Evolutionary conservation across 805 yeast genomes (phyloP), one percentile per base, ranked within the genome.

Genomic region (Saccharomyces paradoxus): DNA sequence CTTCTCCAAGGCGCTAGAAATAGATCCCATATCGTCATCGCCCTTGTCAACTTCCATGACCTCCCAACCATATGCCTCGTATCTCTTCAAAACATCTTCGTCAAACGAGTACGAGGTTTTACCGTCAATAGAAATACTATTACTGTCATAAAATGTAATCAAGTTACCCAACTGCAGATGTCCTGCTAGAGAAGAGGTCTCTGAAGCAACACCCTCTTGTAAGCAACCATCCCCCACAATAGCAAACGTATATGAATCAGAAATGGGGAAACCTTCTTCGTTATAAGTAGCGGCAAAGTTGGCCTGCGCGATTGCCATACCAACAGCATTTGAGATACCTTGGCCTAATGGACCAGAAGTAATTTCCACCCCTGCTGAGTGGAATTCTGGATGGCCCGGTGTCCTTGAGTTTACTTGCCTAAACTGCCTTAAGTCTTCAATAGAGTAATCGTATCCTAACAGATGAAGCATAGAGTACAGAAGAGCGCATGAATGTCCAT

Each of bases 311-410:
- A 92, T 81, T 55, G 99, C 98, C 63, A 92, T 71, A 78, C 99
- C 99, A 66, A 92, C 96, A 54, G 97, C 97, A 72, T 89, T 91
- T 66, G 86, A 80, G 66, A 92, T 81, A 85, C 99, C 99, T 78
- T 92, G 99, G 72, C 99, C 99, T 67, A 92, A 82, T 55, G 99
- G 98, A 74, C 99, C 99, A 58, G 98, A 92, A 73, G 98, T 90
- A 67, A 91, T 96, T 73, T 92, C 99, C 57, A 90, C 83, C 72
- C 98, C 98, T 52, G 94, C 90, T 57, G 87, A 80, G 69, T 87
- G 95, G 58, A 76, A 81, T 78, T 92, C 99, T 55, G 99, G 99
- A 77, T 92, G 99, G 64, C 99, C 99, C 51, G 99, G 98, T 58
- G 96, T 86, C 76, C 84, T 86, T 60, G 98, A 90, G 70, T 81